Base-by-base conservation (phyloP, 805 yeast genomes). In the Candida dajiaensis region DNA sequence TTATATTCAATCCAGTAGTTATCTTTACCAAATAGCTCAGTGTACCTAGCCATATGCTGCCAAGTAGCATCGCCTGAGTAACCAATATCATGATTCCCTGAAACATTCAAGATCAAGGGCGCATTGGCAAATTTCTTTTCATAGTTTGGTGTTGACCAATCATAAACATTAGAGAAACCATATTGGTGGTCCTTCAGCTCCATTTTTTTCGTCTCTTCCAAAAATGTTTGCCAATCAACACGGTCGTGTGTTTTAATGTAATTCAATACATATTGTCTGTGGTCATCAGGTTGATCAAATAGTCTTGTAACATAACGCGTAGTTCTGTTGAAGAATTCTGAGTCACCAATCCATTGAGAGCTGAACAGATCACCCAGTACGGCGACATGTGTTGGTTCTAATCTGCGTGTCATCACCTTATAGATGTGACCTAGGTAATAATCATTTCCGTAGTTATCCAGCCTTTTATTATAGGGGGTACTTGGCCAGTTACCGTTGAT, bases 21-120 rank as follows among this genome's bases (percentile, higher is more conserved):
- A 57, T 89, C 88, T 55, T 81, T 78, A 29, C 99, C 99, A 66
- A 85, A 94, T 25, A 85, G 68, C 36, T 69, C 68, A 45, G 73
- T 74, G 68, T 80, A 94, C 53, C 99, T 72, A 1, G 87, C 78
- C 80, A 89, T 79, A 58, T 95, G 95, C 58, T 88, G 97, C 70
- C 82, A 81, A 0, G 96, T 89, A 37, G 95, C 88, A 65, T 94
- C 99, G 0, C 98, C 98, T 41, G 86, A 78, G 62, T 94, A 92
- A 0, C 99, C 99, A 41, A 92, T 81, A 63, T 94, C 99, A 63
- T 94, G 99, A 63, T 94, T 94, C 2, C 99, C 99, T 2, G 95
- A 83, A 41, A 94, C 69, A 62, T 94, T 94, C 50, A 89, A 76
- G 59, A 92, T 79, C 33, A 86, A 66, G 11, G 88, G 90, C 48